phyloP scores from a whole-genome alignment of 2,329 filamentous ascomycete genomes.

The Calonectria pseudoreteaudii region DNA sequence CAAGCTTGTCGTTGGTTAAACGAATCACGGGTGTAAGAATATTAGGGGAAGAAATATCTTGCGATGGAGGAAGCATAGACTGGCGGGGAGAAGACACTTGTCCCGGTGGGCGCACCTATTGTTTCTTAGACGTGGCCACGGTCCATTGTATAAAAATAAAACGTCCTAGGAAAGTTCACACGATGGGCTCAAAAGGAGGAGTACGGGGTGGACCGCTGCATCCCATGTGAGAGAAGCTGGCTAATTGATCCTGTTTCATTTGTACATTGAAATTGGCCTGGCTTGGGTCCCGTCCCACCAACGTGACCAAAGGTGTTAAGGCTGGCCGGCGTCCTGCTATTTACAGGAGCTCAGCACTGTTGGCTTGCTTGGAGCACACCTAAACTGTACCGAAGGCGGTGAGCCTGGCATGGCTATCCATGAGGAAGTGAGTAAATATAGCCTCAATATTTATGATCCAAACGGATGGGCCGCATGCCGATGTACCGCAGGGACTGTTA shows the following conservation, averaged over 20 bases:
- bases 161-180: constrained; percentile 46
- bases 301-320: background rate
- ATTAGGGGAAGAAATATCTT: constrained; percentile 30
- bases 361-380: background rate
- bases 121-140: constrained; percentile 51
- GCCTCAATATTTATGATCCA: background rate
- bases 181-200: constrained; percentile 31
- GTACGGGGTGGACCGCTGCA: constrained; percentile 29
- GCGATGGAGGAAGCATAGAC: constrained; percentile 37
- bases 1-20: constrained; percentile 93
- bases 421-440: background rate
- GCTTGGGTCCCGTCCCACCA: background rate
- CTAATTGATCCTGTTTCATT: constrained; percentile 40
- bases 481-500: background rate
- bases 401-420: background rate
- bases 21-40: constrained; percentile 42
- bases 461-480: background rate
- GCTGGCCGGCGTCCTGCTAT: background rate
- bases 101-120: constrained; percentile 43
- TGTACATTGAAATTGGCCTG: background rate
- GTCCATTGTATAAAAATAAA: constrained; percentile 54
- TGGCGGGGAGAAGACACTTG: constrained; percentile 35
- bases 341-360: background rate
- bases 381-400: background rate
- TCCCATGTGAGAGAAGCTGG: constrained; percentile 32